Percentiles rank a stretch among this genome's conserved stretches.
phyloP scores from a whole-genome alignment of 768 basidiomycete species.

The Tricholoma sp. region DNA sequence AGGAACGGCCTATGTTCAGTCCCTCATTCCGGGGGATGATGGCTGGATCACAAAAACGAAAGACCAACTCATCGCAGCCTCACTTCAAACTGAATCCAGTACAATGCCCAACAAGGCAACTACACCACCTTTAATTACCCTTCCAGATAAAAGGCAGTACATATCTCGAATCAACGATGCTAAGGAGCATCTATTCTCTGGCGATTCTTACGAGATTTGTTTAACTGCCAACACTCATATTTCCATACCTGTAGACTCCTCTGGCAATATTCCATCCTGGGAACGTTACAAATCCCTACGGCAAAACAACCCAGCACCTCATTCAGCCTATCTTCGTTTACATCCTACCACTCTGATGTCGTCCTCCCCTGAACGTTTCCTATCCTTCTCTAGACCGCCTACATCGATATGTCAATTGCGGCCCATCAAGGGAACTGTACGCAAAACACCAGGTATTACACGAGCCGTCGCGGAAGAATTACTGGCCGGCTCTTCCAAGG shows the following conservation, averaged over 20 bases:
- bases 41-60: slow-evolving; percentile 53
- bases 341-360: slow-evolving; percentile 75
- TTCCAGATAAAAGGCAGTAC: slow-evolving; percentile 60
- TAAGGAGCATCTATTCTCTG: slow-evolving; percentile 70
- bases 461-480: slow-evolving; percentile 61
- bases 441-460: slow-evolving; percentile 60
- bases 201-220: slow-evolving; percentile 93
- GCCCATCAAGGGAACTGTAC: slow-evolving; percentile 91
- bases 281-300: slow-evolving; percentile 70
- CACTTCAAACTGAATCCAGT: slow-evolving; percentile 1
- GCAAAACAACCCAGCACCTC: slow-evolving; percentile 79
- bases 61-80: slow-evolving; percentile 21
- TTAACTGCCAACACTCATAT: slow-evolving; percentile 73
- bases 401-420: slow-evolving; percentile 71
- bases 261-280: slow-evolving; percentile 52
- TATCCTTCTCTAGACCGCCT: slow-evolving; percentile 71
- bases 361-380: slow-evolving; percentile 90
- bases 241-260: slow-evolving; percentile 33
- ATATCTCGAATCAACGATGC: slow-evolving; percentile 63
- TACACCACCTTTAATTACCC: slow-evolving; percentile 26
- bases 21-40: slow-evolving; percentile 52
- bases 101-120: slow-evolving; percentile 3
- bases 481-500: slow-evolving; percentile 69
- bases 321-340: slow-evolving; percentile 77
- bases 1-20: slow-evolving; percentile 56